These are phyloP conservation scores for Solanum bulbocastanum DNA, from an alignment of 257 asterid species.

Conservation along the genomic window DNA sequence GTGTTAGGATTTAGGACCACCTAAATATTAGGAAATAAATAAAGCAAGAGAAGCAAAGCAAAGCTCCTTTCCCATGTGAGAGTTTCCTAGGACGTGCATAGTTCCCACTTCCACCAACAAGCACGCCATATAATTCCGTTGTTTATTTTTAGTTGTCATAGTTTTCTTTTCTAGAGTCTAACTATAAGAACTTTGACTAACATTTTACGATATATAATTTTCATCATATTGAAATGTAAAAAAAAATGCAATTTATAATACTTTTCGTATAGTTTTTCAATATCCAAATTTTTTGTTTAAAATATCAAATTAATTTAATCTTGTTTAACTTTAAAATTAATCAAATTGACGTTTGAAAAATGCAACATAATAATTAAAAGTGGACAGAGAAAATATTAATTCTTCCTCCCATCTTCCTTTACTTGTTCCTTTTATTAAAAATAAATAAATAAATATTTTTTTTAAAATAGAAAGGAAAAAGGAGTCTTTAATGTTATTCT, in stretches of 20 bases:
- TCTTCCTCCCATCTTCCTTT: not conserved
- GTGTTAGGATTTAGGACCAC: not conserved
- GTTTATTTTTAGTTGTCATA: too few species aligned
- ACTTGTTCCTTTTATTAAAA: not conserved
- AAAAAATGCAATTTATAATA: fast-evolving
- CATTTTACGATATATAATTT: too few species aligned
- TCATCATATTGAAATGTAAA: not conserved
- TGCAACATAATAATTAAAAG: too few species aligned
- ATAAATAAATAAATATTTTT: too few species aligned
- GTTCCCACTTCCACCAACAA: not conserved
- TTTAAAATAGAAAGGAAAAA: not conserved
- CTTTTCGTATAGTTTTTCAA: fast-evolving
- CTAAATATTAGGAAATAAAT: not conserved
- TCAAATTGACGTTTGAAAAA: too few species aligned
- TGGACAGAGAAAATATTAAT: not conserved
- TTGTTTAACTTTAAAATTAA: too few species aligned
- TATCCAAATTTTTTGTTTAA: too few species aligned
- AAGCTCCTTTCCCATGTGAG: not conserved
- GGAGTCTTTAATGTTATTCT: not conserved
- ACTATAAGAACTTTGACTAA: too few species aligned
- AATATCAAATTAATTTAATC: too few species aligned
- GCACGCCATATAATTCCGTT: not conserved
- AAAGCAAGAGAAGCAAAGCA: not conserved
- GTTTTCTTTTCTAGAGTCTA: fast-evolving
- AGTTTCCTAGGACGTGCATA: not conserved